phyloP scores from a whole-genome alignment of 768 basidiomycete genomes.

The Boletus reticulatus region DNA sequence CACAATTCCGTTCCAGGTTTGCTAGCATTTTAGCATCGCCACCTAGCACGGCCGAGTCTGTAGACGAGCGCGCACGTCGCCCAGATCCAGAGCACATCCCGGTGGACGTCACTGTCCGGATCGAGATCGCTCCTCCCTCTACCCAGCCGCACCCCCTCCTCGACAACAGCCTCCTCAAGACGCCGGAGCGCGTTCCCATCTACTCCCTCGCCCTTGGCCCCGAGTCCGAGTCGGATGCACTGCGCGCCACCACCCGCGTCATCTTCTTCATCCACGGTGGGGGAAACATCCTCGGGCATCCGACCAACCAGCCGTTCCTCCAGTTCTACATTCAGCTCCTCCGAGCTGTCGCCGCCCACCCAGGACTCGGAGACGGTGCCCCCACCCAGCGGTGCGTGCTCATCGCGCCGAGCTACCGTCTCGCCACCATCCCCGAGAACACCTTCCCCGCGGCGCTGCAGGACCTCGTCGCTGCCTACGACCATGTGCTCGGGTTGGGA shows the following conservation, averaged over 20 bases:
- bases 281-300: conserved; percentile 17
- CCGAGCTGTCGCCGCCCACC: conserved; percentile 1
- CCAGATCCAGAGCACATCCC: conserved; percentile 5
- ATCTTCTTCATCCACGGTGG: conserved; percentile 28
- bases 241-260: conserved; percentile 5
- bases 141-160: background rate
- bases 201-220: conserved; percentile 16
- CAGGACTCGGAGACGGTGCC: background rate
- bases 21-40: too few species aligned
- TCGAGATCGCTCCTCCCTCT: conserved; percentile 20
- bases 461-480: conserved; percentile 25
- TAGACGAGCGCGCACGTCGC: conserved; percentile 11
- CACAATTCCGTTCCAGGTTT: background rate
- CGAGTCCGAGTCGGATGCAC: background rate
- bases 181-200: conserved; percentile 22
- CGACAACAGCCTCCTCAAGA: too few species aligned
- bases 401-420: conserved; percentile 24
- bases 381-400: conserved; percentile 6
- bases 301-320: conserved; percentile 1
- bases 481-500: conserved; percentile 24
- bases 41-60: conserved; percentile 2
- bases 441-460: conserved; percentile 22
- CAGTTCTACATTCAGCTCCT: conserved; percentile 9
- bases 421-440: conserved; percentile 24
- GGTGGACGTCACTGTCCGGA: conserved; percentile 3